Evolutionary conservation across 768 basidiomycete genomes (phyloP), one percentile per base, ranked within the genome.

Genomic region (Rhodosporidiobolus odoratus): DNA sequence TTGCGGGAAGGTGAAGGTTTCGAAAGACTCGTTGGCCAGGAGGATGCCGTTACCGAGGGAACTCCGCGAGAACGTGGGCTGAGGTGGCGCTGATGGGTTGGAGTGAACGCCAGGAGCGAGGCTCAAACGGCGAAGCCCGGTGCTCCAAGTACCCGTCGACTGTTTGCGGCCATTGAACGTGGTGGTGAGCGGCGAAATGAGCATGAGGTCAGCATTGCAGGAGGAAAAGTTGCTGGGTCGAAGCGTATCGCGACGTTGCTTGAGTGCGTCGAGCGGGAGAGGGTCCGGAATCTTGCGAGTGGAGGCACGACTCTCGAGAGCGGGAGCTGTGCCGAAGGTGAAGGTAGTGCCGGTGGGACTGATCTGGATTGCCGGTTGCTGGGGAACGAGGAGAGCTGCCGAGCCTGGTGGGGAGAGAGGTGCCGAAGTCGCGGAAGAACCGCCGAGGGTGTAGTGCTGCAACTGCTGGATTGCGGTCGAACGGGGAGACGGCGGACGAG

Each of bases 121-220:
- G 30, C 65, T 71, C 60, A 71, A 34, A 4, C 69, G 53, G 7
- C 65, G 65, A 0, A 66, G 23, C 3, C 65, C 57, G 25, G 34
- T 47, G 61, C 52, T 71, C 68, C 69, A 76, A 25, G 63, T 53
- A 0, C 75, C 74, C 30, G 69, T 6, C 30, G 68, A 70, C 57
- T 68, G 69, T 34, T 68, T 67, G 13, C 75, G 65, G 32, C 69
- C 68, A 32, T 38, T 47, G 41, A 67, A 68, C 1, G 56, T 60
- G 15, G 53, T 60, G 34, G 62, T 48, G 21, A 66, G 35, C 15
- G 69, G 73, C 53, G 68, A 70, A 63, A 74, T 68, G 68, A 74
- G 69, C 66, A 74, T 68, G 38, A 74, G 54, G 58, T 74, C 69
- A 21, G 62, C 69, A 19, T 59, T 47, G 2, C 8, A 37, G 8